Evolutionary conservation across 805 yeast genomes (phyloP).

Genomic region (Saccharomycopsis malanga): DNA sequence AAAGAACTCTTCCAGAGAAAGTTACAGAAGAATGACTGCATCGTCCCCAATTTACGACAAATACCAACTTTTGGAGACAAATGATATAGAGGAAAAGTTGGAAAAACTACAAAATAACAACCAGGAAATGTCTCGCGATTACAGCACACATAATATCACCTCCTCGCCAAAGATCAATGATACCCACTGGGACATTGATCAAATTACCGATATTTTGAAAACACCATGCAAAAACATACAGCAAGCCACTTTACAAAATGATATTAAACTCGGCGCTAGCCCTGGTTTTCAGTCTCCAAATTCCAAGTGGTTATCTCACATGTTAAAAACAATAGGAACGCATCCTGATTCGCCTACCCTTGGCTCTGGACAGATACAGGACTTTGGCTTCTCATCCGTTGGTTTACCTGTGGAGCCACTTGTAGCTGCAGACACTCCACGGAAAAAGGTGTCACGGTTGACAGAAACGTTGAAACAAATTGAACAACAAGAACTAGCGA

Average conservation of each 20-base stretch:
- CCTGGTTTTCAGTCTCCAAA: slow-evolving; percentile 7
- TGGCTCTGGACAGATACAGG: neutral
- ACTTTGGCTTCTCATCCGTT: neutral
- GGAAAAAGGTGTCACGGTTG: neutral
- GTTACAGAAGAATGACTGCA: neutral
- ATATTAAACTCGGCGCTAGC: neutral
- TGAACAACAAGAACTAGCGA: neutral
- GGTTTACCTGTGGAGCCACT: neutral
- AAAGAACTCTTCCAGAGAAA: neutral
- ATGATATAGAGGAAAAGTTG: too few species aligned
- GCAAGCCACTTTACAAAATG: neutral
- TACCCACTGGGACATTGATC: neutral
- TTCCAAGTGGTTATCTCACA: slow-evolving; percentile 11
- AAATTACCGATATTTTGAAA: neutral
- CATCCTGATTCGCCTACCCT: slow-evolving; percentile 7
- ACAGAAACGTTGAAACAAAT: slow-evolving; percentile 1
- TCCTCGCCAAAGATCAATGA: neutral
- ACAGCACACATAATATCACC: neutral
- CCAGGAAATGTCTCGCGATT: neutral
- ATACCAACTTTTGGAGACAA: neutral
- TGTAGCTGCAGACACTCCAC: neutral
- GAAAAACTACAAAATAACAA: too few species aligned
- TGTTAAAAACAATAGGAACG: slow-evolving; percentile 3
- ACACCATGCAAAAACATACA: neutral
- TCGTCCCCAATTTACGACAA: neutral